phyloP scores from a whole-genome alignment of 441 rosid species.

The Gossypium gossypioides region DNA sequence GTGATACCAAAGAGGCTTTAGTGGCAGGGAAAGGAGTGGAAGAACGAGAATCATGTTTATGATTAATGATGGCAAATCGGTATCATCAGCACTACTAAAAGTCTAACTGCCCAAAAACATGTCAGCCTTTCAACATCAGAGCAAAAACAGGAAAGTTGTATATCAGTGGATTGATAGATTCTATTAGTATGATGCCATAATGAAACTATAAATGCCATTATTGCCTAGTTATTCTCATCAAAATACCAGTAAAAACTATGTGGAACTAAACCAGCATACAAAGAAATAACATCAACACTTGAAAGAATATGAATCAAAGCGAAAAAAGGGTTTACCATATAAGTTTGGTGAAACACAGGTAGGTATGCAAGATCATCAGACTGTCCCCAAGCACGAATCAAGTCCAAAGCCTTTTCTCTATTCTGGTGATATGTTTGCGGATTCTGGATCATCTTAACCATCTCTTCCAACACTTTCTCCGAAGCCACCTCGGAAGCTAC shows the following conservation, averaged over 20 bases:
- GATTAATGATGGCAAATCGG: not conserved
- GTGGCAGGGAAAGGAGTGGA: not conserved
- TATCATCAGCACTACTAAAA: not conserved
- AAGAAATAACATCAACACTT: not conserved
- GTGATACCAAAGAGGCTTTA: not conserved
- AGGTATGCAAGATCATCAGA: slow-evolving; percentile 70
- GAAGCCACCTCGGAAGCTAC: slow-evolving; percentile 74
- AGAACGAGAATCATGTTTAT: not conserved
- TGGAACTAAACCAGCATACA: not conserved
- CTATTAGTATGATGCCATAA: not conserved
- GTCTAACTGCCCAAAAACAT: not conserved
- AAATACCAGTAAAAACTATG: not conserved
- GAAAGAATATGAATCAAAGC: not conserved
- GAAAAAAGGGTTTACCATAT: slow-evolving; percentile 26
- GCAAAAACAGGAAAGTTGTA: not conserved
- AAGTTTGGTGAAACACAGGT: slow-evolving; percentile 71
- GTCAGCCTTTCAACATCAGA: not conserved
- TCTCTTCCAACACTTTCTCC: slow-evolving; percentile 80
- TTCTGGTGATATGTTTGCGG: slow-evolving; percentile 43
- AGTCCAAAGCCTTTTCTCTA: slow-evolving; percentile 48
- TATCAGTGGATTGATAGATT: not conserved
- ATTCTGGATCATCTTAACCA: slow-evolving; percentile 69
- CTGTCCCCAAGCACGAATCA: slow-evolving; percentile 80
- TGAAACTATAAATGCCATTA: not conserved
- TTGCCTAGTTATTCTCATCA: not conserved